Percentiles rank a stretch among this genome's conserved stretches.
Conservation (phyloP, 164 flowering plant species). For the Nymphaea thermarum region DNA sequence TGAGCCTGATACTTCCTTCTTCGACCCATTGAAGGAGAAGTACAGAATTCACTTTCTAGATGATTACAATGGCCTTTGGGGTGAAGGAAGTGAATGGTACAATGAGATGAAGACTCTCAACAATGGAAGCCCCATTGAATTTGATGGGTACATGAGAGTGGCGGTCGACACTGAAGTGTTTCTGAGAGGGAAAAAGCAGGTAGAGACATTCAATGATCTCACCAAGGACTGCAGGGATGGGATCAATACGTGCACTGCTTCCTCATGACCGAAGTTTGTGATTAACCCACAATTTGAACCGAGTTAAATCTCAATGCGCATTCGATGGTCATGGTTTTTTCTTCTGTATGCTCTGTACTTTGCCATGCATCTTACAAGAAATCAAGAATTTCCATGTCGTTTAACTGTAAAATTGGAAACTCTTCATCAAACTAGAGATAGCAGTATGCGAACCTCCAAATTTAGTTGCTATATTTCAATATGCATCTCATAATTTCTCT, state of each 20-base stretch:
- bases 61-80: conserved; percentile 85
- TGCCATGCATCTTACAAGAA: too few relatives aligned
- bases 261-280: conserved; percentile 10
- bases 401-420: too few relatives aligned
- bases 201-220: conserved; percentile 90
- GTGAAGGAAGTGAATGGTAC: conserved; percentile 78
- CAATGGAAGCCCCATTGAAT: conserved; percentile 61
- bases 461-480: too few relatives aligned
- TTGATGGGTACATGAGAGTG: conserved; percentile 86
- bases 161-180: conserved; percentile 87
- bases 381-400: too few relatives aligned
- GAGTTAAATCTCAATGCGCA: too few relatives aligned
- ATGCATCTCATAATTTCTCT: too few relatives aligned
- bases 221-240: conserved; percentile 38
- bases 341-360: too few relatives aligned
- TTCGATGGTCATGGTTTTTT: too few relatives aligned
- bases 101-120: conserved; percentile 54
- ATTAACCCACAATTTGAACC: background rate
- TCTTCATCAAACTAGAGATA: too few relatives aligned
- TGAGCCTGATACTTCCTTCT: conserved; percentile 59
- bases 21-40: conserved; percentile 78
- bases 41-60: conserved; percentile 75
- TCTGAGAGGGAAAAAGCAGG: conserved; percentile 80
- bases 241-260: conserved; percentile 13
- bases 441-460: too few relatives aligned